Evolutionary conservation across 257 asterid genomes (phyloP), one percentile per base, ranked within the genome.

Genomic region (Mitragyna speciosa): DNA sequence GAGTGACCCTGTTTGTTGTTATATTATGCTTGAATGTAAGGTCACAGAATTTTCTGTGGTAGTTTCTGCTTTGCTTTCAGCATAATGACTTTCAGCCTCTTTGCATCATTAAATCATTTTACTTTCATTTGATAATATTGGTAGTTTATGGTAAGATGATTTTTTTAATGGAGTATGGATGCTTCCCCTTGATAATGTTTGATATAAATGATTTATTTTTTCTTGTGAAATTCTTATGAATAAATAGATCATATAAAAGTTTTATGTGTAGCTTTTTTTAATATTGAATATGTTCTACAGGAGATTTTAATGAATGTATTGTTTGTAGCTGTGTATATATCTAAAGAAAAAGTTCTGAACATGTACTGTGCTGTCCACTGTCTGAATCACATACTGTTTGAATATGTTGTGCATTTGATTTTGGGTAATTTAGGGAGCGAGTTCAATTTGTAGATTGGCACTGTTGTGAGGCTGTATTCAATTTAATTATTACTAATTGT

Each of bases 1-100:
- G 86, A 82, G 33, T 43, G 61, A 39, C 75, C 84, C 72, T 52
- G n/a, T 43, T 72, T 73, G 43, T 71, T 22, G 2, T 71, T 56
- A 81, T 66, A 43, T 43, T 59, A 49, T 28, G 66, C 28, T 66
- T 78, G 12, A 6, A 12, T 64, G 30, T 14, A 39, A 79, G 24
- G 39, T 72, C 48, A 45, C 54, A 45, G 9, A 47, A 7, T 41
- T 76, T 76, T 75, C 30, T 9, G 14, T 6, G 3, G 16, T 41
- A 16, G 51, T 33, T 2, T 30, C 12, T 14, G 26, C 22, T 79
- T 49, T 63, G 31, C 31, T n/a, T 31, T 15, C 12, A 5, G 43
- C 56, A 58, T 39, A 12, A 71, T 30, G 8, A 12, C 56, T 31
- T 59, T 19, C 43, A 52, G 59, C 74, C 48, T 59, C 22, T 52